Percentiles rank a stretch among this genome's conserved stretches.
Evolutionary conservation across 1,284 basidiomycete species (phyloP).

Genomic region (Leccinum cinnamomeum): DNA sequence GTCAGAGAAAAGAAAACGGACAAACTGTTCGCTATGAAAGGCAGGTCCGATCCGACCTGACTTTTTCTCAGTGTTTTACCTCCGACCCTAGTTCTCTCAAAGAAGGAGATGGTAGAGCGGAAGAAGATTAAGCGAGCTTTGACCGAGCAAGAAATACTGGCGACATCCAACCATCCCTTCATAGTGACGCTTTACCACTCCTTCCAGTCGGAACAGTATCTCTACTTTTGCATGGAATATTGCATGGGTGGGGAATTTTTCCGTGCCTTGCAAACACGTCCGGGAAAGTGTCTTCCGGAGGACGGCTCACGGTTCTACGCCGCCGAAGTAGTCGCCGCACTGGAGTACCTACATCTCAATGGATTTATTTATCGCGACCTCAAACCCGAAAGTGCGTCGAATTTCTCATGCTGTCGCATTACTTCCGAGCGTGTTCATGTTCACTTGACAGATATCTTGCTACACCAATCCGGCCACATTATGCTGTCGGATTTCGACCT

Average conservation of each 20-base stretch:
- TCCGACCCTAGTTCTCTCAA: conserved; percentile 77
- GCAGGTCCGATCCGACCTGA: conserved; percentile 42
- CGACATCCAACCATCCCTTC: conserved; percentile 96
- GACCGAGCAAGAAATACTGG: conserved; percentile 96
- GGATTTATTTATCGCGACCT: conserved; percentile 99
- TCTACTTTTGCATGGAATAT: conserved; percentile 99
- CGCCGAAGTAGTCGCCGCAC: conserved; percentile 95
- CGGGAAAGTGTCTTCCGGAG: conserved; percentile 94
- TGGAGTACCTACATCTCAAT: conserved; percentile 98
- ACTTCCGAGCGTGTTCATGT: conserved; percentile 15
- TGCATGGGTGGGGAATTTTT: conserved; percentile 99
- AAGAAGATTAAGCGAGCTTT: conserved; percentile 97
- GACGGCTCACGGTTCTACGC: conserved; percentile 98
- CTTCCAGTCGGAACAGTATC: conserved; percentile 95
- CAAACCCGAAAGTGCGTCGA: conserved; percentile 93
- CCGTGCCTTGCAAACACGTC: conserved; percentile 91
- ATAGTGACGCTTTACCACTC: conserved; percentile 97
- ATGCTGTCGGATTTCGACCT: conserved; percentile 99
- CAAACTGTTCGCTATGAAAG: conserved; percentile 96
- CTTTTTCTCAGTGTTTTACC: conserved; percentile 31
- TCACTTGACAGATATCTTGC: conserved; percentile 78
- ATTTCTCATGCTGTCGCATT: not conserved
- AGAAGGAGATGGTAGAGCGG: conserved; percentile 98
- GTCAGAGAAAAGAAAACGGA: conserved; percentile 94
- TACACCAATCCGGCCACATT: conserved; percentile 98